Conservation (phyloP, 129 eudicot species). For the Flaveria sonorensis region DNA sequence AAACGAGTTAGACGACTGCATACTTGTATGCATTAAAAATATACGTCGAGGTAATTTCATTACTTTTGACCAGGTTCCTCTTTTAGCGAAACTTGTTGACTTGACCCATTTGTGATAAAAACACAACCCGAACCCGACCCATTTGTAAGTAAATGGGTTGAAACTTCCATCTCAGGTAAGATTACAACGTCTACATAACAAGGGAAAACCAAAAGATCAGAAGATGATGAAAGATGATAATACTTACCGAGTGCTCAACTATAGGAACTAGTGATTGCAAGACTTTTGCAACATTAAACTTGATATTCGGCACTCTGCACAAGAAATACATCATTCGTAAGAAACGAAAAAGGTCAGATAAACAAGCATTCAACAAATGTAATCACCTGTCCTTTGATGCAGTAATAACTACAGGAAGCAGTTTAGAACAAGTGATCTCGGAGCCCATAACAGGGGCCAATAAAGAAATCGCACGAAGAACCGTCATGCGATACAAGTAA, state of each 20-base stretch:
- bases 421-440: constrained; percentile 85
- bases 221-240: constrained; percentile 6
- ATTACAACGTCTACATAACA: background rate
- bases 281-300: constrained; percentile 96
- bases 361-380: background rate
- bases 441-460: constrained; percentile 98
- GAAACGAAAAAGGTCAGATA: background rate
- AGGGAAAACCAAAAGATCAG: background rate
- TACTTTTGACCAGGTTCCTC: background rate
- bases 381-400: constrained; percentile 88
- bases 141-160: background rate
- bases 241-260: constrained; percentile 81
- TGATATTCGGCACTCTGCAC: constrained; percentile 91
- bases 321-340: background rate
- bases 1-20: background rate
- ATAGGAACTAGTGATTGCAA: constrained; percentile 82
- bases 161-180: background rate
- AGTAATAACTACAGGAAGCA: constrained; percentile 77
- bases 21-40: background rate
- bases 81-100: background rate
- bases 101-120: background rate
- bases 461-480: constrained; percentile 78
- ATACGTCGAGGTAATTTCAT: background rate
- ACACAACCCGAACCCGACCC: background rate
- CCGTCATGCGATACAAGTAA: constrained; percentile 92